Evolutionary conservation across 257 asterid species (phyloP), one percentile per base, ranked within the genome.

Genomic region (Avicennia marina): DNA sequence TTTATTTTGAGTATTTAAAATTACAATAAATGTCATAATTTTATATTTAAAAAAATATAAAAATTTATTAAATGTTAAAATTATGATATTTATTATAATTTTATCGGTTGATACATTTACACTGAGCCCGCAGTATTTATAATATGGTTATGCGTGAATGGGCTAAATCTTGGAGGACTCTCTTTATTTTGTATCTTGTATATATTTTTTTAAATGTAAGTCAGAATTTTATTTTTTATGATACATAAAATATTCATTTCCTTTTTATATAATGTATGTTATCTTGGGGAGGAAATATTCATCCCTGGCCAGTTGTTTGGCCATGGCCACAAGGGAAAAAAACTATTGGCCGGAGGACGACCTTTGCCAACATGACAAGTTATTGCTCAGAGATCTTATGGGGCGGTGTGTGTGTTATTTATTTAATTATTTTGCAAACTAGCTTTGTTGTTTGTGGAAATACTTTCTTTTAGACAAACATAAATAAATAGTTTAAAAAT

Each of bases 231-330:
- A n/a, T n/a, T n/a, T 36, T 20, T 29, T 21, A 24, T 54, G 60
- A 65, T 65, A 20, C 68, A 27, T 6, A 11, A 72, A 65, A 71
- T 71, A 64, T 70, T 69, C 16, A 60, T 53, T 34, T 60, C 1
- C 20, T 16, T 16, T 16, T 6, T 24, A 17, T 25, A 39, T 46
- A 26, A 15, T 58, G 6, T 58, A 47, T 18, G 24, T 27, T 58
- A 18, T 15, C 16, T 45, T 46, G 19, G 4, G 26, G 0, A 62
- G 50, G 21, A 69, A 69, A 69, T 69, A 69, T 69, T 62, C 74
- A 69, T 26, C 32, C 26, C 41, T 67, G 51, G 55, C n/a, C 5
- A 29, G 56, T 1, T 12, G 51, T n/a, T 47, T 32, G 55, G 55
- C 16, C 15, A 57, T 20, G 60, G 54, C 17, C 67, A 42, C 67